These are phyloP conservation scores for Globisporangium ultimum DNA, from an alignment of 352 stramenopile species.

Conservation along the genomic window DNA sequence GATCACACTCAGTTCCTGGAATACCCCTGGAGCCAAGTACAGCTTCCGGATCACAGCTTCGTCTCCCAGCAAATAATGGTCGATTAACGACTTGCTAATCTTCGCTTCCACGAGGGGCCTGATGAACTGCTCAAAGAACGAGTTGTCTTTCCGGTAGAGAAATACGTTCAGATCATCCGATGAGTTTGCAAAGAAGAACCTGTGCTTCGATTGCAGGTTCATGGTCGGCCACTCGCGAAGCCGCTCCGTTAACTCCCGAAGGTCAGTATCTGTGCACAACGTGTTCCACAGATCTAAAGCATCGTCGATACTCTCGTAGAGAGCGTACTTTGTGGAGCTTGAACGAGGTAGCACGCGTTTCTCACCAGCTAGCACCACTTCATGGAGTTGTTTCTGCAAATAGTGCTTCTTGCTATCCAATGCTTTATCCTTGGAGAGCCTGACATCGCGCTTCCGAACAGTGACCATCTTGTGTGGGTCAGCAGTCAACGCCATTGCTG, in stretches of 20 bases:
- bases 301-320: conserved; percentile 32
- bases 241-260: conserved; percentile 21
- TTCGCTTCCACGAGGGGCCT: conserved; percentile 38
- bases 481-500: conserved; percentile 9
- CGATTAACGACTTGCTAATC: conserved; percentile 46
- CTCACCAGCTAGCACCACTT: conserved; percentile 21
- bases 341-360: conserved; percentile 18
- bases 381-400: conserved; percentile 32
- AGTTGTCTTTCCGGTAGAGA: conserved; percentile 43
- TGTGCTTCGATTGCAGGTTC: conserved; percentile 18
- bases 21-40: conserved; percentile 24
- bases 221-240: conserved; percentile 31
- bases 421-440: conserved; percentile 26
- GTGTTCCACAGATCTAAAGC: conserved; percentile 32
- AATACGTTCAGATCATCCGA: conserved; percentile 58
- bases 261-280: conserved; percentile 16
- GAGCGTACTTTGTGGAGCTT: conserved; percentile 29
- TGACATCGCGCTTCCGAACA: conserved; percentile 23
- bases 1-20: conserved; percentile 29
- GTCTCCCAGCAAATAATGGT: conserved; percentile 42
- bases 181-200: conserved; percentile 37
- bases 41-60: conserved; percentile 19
- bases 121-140: conserved; percentile 33
- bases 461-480: conserved; percentile 4
- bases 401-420: conserved; percentile 27